These are phyloP conservation scores for Datisca glomerata DNA, from an alignment of 306 rosid species.

Conservation along the genomic window DNA sequence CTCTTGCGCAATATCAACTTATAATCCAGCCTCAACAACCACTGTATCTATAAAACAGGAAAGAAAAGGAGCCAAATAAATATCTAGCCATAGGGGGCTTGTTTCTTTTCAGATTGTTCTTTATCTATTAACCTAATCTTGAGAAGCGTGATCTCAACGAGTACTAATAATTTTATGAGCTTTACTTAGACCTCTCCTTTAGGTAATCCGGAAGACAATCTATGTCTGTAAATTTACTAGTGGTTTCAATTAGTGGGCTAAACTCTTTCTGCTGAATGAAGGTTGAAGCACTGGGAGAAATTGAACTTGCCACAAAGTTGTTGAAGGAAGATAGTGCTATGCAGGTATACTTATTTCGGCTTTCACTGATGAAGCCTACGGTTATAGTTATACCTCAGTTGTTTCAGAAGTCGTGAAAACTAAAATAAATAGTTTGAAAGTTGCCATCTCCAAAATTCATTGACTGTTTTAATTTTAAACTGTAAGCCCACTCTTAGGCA, in stretches of 20 bases:
- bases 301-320: slow-evolving; percentile 86
- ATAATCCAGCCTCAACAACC: slow-evolving; percentile 3
- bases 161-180: no score
- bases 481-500: no score
- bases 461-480: no score
- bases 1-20: background rate
- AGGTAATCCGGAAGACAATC: background rate
- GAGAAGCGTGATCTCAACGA: no score
- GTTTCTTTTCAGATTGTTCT: background rate
- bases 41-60: background rate
- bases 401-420: no score
- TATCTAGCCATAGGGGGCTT: background rate
- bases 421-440: no score
- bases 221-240: background rate
- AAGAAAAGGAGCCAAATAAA: background rate
- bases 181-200: no score
- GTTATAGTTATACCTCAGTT: no score
- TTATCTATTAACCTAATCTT: no score
- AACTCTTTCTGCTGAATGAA: slow-evolving; percentile 24
- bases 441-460: no score
- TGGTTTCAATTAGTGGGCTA: background rate
- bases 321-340: slow-evolving; percentile 37
- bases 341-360: slow-evolving; percentile 69
- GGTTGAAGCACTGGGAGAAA: slow-evolving; percentile 95
- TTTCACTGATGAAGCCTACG: no score